Conservation (phyloP, 2,329 filamentous ascomycete species). For the Penicillium sp. region DNA sequence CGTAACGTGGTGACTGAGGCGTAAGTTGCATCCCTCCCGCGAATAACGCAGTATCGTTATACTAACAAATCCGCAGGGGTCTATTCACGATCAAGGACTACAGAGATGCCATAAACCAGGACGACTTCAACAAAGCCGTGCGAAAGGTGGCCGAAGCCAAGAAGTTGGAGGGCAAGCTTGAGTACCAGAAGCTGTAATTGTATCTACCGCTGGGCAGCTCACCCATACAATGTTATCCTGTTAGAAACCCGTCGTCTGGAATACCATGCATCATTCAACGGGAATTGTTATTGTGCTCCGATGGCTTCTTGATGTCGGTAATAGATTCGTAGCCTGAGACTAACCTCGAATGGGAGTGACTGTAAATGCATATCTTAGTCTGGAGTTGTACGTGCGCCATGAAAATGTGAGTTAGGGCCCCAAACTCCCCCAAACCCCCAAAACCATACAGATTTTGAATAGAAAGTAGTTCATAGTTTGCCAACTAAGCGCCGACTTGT, state of each 20-base stretch:
- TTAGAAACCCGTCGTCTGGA: conserved; percentile 21
- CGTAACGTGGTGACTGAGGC: conserved; percentile 98
- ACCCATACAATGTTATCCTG: conserved; percentile 20
- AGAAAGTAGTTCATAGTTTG: neutral
- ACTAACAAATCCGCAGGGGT: conserved; percentile 62
- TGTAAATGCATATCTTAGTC: too few relatives aligned
- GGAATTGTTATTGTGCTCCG: neutral
- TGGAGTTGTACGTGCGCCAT: neutral
- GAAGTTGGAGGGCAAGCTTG: conserved; percentile 97
- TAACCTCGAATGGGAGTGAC: neutral
- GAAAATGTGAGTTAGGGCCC: too few relatives aligned
- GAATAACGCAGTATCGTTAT: neutral
- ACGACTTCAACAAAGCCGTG: conserved; percentile 99
- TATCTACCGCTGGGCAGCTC: conserved; percentile 26
- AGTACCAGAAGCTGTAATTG: conserved; percentile 78
- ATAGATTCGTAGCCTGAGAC: neutral
- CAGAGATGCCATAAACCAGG: conserved; percentile 92
- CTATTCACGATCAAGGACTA: conserved; percentile 99
- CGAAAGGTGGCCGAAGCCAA: conserved; percentile 96
- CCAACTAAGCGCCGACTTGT: neutral
- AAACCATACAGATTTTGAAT: neutral
- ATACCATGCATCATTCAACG: conserved; percentile 24
- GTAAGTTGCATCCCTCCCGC: conserved; percentile 62
- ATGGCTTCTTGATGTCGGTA: neutral
- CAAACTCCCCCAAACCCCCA: neutral